Percentiles rank a stretch among this genome's conserved stretches.
Evolutionary conservation across 371 early-diverging fungal genomes (phyloP).

Genomic region (Massospora cicadina): DNA sequence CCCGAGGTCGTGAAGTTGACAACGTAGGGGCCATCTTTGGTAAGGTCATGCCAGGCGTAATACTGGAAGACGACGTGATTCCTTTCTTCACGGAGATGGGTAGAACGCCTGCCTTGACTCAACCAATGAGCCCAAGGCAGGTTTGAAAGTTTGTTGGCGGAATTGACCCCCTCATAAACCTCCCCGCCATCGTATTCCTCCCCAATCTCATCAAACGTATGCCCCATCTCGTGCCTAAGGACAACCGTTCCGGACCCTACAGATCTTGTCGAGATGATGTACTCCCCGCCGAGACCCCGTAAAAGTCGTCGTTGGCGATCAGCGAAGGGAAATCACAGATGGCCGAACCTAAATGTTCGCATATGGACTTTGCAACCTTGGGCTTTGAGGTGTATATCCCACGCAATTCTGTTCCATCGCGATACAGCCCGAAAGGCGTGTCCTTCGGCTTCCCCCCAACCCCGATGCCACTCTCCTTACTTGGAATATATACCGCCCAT

Average conservation of each 20-base stretch:
- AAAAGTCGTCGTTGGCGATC: conserved; percentile 35
- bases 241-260: conserved; percentile 32
- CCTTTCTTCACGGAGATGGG: conserved; percentile 22
- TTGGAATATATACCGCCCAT: conserved; percentile 29
- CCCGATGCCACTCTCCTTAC: conserved; percentile 31
- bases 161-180: conserved; percentile 33
- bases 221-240: conserved; percentile 37
- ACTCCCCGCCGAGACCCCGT: conserved; percentile 52
- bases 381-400: conserved; percentile 31
- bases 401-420: conserved; percentile 38
- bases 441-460: conserved; percentile 22
- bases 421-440: conserved; percentile 33
- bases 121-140: conserved; percentile 34
- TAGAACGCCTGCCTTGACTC: no score
- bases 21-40: conserved; percentile 23
- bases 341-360: conserved; percentile 22
- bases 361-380: conserved; percentile 23
- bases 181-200: conserved; percentile 39
- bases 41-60: conserved; percentile 36
- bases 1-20: conserved; percentile 27
- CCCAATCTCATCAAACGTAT: conserved; percentile 30
- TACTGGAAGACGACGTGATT: conserved; percentile 15
- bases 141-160: conserved; percentile 16
- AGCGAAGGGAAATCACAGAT: conserved; percentile 37
- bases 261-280: conserved; percentile 34